Evolutionary conservation across 192 early-diverging fungal genomes (phyloP), one percentile per base, ranked within the genome.

Genomic region (Tieghemiomyces parasiticus): DNA sequence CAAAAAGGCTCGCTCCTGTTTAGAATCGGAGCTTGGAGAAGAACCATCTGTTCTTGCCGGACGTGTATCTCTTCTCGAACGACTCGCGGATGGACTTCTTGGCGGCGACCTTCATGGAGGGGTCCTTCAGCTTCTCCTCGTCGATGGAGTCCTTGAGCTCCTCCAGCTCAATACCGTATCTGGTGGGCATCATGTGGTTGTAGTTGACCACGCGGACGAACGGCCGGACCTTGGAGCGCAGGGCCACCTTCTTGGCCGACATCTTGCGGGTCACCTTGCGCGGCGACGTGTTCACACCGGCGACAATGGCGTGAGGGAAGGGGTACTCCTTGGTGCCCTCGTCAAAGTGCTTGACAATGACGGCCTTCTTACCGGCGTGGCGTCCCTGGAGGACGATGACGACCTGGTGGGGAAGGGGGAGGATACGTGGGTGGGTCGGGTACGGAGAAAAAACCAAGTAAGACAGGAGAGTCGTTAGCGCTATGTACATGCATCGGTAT

Each of bases 31-130:
- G 90, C 86, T 99, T 99, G 79, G 87, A 86, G 82, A 99, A 99
- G 91, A 99, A 99, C 96, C 96, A 99, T 84, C 92, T 92, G 88
- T 95, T 97, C 89, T 97, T 99, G 77, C 96, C 96, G 67, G 81
- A 79, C 71, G 88, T 83, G 83, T 97, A 93, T 72, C 92, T 85
- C 79, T 96, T 91, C 83, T 97, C 83, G 70, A 99, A 90, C 63
- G 90, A 79, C 82, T 86, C 89, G 81, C 90, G 94, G 77, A 99
- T 79, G 69, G 83, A 84, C 83, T 93, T 94, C 80, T 88, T 91
- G 77, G 92, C 84, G 33, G 81, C 78, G 56, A 81, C 67, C 66
- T 91, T 85, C 78, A 95, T 91, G 67, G 90, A 74, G 61, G 90
- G 90, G 78, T 97, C 96, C 80, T 91, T 90, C 83, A 97, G 86